Base-by-base conservation (phyloP, 371 early-diverging fungal genomes). In the Mortierella sp. region DNA sequence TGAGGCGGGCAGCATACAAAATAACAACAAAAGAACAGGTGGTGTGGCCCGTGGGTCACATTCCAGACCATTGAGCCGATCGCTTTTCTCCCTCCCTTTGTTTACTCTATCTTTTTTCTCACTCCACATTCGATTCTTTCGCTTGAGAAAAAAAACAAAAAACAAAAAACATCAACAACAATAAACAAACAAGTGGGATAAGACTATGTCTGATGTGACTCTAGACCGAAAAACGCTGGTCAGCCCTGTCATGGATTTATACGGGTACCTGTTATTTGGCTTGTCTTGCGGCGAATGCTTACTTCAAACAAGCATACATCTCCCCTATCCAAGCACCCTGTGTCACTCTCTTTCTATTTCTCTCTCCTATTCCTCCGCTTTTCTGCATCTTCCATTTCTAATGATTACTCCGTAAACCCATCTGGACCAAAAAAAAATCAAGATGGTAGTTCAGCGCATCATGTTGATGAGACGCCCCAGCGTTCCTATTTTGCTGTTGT, bases 1-100 rank as follows among this genome's bases (percentile, higher is more conserved):
- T 11, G 10, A 26, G 26, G 13, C 58, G 26, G 31, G 60, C 50
- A 16, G 50, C 50, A 50, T 50, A 60, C 26, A 63, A 63, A 34
- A 63, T n/a, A 63, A 63, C 63, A 63, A 60, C 28, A 26, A 26
- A 13, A 5, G 21, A 2, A 19, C 63, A 63, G 63, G 63, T 63
- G 63, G 63, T 63, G 63, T 63, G 63, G 63, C 9, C 63, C 63
- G 63, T 63, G 63, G 63, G 63, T 63, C 63, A 63, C 63, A 63
- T 63, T 63, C 63, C 63, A 34, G 63, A 63, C 63, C 34, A 63
- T 19, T 63, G 63, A 63, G 34, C 63, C 63, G 63, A 63, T 63
- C 63, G 34, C 21, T 34, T 63, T 63, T 60, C 26, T 60, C 7
- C 2, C 60, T 26, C 47, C 3, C 47, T 26, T 57, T 57, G 28